Base-by-base conservation (phyloP, 192 early-diverging fungal genomes). In the Lunasporangiospora selenospora region DNA sequence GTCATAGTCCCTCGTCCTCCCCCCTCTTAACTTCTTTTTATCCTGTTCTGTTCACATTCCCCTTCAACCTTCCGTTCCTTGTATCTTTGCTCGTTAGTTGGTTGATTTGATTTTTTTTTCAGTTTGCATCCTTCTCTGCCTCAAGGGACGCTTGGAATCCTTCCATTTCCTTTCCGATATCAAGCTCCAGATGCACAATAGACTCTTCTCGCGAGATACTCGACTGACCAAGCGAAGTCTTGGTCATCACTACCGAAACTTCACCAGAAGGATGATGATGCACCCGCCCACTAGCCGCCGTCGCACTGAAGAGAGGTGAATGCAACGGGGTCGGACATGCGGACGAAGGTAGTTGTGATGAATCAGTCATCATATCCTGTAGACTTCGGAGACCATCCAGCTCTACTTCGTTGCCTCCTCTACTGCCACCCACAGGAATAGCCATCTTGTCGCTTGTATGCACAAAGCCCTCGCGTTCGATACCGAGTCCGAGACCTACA, bases 241-340 rank as follows among this genome's bases (percentile, higher is more conserved):
- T 47, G 46, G 2, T 10, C 57, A 36, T 48, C 57, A 18, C 51
- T 29, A 31, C 21, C 4, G 55, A 24, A 1, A 47, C 45, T 32
- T 65, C 63, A 27, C 63, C 63, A 15, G 63, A 57, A 27, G 38
- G 30, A 19, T 63, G 60, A 37, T 73, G 65, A 30, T 59, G 49
- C 2, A 67, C 53, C 41, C 56, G 27, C 6, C 49, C 43, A n/a
- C 39, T 49, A 1, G 69, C 53, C 21, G 34, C 24, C 19, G 69
- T 70, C 4, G 62, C 78, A 39, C 71, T 59, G 49, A 80, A 80
- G 3, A 80, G 62, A 18, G 78, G 78, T 18, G 78, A 80, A 37
- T 80, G 65, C 5, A 80, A 31, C 1, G 78, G 78, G 7, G 78
- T 67, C 2, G 78, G 67, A 33, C 78, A 80, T 2, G 78, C 78